Evolutionary conservation across 306 rosid species (phyloP).

Genomic region (Malus asiatica): DNA sequence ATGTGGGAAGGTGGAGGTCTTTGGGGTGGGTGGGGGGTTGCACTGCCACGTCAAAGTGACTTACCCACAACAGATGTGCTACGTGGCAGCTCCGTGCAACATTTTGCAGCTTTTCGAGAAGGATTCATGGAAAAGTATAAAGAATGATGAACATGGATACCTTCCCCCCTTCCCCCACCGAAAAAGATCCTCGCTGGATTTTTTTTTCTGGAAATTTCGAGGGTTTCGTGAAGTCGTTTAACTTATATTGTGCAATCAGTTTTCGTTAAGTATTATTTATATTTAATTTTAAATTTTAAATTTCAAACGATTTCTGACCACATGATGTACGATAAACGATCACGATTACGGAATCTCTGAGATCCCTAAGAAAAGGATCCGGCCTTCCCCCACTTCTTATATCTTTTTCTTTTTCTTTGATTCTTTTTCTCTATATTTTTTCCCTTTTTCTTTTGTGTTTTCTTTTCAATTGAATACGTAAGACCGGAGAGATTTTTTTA

Average conservation of each 20-base stretch:
- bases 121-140: not conserved
- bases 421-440: not conserved
- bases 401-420: not conserved
- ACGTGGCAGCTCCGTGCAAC: slow-evolving; percentile 43
- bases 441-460: not conserved
- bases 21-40: slow-evolving; percentile 10
- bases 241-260: fast-evolving
- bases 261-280: too few relatives aligned
- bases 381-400: too few relatives aligned
- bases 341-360: fast-evolving
- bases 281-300: too few relatives aligned
- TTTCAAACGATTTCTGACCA: too few relatives aligned
- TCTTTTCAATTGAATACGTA: not conserved
- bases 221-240: fast-evolving
- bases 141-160: not conserved
- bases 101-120: slow-evolving; percentile 19
- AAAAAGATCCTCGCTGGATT: too few relatives aligned
- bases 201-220: too few relatives aligned
- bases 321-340: too few relatives aligned
- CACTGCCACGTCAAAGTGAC: slow-evolving; percentile 51
- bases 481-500: too few relatives aligned
- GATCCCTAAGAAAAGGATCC: too few relatives aligned
- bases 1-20: not conserved
- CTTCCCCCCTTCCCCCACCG: not conserved
- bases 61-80: slow-evolving; percentile 14